Evolutionary conservation across 768 basidiomycete species (phyloP).

Genomic region (Calocybe cyanea): DNA sequence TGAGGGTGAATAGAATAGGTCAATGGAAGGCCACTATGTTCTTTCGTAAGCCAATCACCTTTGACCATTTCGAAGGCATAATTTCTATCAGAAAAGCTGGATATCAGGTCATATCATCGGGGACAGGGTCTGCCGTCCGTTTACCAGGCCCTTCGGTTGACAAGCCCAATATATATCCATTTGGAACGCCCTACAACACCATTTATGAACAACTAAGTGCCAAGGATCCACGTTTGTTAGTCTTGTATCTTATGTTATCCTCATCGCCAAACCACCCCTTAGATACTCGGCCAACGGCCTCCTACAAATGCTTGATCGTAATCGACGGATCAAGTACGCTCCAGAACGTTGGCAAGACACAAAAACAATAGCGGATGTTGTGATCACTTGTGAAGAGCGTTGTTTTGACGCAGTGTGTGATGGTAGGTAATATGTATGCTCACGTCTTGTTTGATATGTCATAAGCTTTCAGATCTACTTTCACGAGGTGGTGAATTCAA

Average conservation of each 20-base stretch:
- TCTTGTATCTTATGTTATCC: slow-evolving; percentile 11
- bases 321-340: slow-evolving; percentile 84
- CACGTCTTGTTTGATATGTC: slow-evolving; percentile 2
- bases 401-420: slow-evolving; percentile 99
- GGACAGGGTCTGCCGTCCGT: slow-evolving; percentile 96
- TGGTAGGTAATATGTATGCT: slow-evolving; percentile 52
- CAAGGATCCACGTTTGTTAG: slow-evolving; percentile 85
- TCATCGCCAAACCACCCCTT: slow-evolving; percentile 9
- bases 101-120: slow-evolving; percentile 87
- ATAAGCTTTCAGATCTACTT: slow-evolving; percentile 62
- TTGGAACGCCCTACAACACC: slow-evolving; percentile 94
- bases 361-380: slow-evolving; percentile 85
- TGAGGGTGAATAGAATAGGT: slow-evolving; percentile 68
- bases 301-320: slow-evolving; percentile 94
- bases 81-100: slow-evolving; percentile 70
- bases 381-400: slow-evolving; percentile 98
- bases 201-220: slow-evolving; percentile 87
- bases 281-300: slow-evolving; percentile 95
- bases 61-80: slow-evolving; percentile 8
- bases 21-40: slow-evolving; percentile 97
- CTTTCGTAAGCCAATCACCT: slow-evolving; percentile 61
- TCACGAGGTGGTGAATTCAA: slow-evolving; percentile 87
- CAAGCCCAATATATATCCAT: slow-evolving; percentile 94
- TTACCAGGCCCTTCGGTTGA: slow-evolving; percentile 95
- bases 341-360: slow-evolving; percentile 98